Conservation (phyloP, 306 rosid genomes). For the Casuarina equisetifolia region DNA sequence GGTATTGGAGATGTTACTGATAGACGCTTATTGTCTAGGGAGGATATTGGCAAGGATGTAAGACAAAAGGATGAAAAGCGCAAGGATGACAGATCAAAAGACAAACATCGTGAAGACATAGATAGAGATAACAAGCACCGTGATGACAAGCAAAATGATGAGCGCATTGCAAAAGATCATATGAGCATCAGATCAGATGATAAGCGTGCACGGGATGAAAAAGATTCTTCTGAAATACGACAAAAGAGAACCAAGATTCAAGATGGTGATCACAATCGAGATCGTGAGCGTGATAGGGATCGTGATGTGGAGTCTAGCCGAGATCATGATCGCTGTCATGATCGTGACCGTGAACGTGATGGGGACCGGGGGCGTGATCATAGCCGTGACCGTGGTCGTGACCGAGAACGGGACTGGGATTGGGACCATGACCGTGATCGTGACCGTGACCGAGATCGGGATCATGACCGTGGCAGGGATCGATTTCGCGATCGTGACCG, state of each 20-base stretch:
- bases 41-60: constrained; percentile 66
- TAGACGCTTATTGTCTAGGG: constrained; percentile 59
- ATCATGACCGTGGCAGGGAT: constrained; percentile 43
- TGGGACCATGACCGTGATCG: constrained; percentile 36
- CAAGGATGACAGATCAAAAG: constrained; percentile 78
- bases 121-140: constrained; percentile 75
- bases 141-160: constrained; percentile 74
- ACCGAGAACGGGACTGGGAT: constrained; percentile 40
- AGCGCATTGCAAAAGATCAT: constrained; percentile 63
- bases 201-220: constrained; percentile 72
- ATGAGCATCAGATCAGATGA: constrained; percentile 67
- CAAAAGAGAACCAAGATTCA: constrained; percentile 71
- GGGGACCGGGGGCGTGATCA: background rate
- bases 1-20: constrained; percentile 56
- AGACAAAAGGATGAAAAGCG: constrained; percentile 81
- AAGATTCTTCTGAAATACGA: constrained; percentile 57
- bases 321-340: constrained; percentile 47
- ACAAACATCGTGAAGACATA: constrained; percentile 67
- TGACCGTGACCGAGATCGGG: constrained; percentile 38
- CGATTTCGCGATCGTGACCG: constrained; percentile 58
- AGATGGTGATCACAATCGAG: constrained; percentile 56
- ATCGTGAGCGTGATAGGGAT: constrained; percentile 35
- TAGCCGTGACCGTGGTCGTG: constrained; percentile 49
- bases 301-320: constrained; percentile 41
- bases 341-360: constrained; percentile 5